These are phyloP conservation scores for Gliomastix tumulicola DNA, from an alignment of 2,329 filamentous ascomycete genomes.

Conservation along the genomic window DNA sequence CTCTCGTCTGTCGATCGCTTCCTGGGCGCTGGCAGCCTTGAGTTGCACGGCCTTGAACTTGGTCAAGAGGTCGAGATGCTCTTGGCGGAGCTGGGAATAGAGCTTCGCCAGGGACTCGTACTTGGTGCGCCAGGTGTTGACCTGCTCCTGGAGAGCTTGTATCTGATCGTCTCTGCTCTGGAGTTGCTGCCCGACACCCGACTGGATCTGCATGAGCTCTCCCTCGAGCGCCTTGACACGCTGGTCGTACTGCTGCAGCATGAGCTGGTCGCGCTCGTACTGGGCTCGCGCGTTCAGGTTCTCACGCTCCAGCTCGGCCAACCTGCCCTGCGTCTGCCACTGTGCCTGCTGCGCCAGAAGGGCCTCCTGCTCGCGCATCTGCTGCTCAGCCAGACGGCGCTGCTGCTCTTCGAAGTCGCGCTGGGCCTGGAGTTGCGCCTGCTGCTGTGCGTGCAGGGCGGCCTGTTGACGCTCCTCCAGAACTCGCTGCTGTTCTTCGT, in stretches of 20 bases:
- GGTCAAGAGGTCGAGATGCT: conserved; percentile 89
- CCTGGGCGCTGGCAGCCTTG: conserved; percentile 93
- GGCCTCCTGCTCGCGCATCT: conserved; percentile 84
- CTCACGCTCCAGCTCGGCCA: conserved; percentile 91
- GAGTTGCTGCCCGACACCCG: conserved; percentile 78
- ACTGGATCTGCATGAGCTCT: conserved; percentile 75
- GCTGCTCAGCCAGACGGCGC: conserved; percentile 77
- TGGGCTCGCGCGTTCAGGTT: conserved; percentile 91
- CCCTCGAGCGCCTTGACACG: conserved; percentile 88
- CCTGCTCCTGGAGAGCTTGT: conserved; percentile 84
- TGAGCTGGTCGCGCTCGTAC: conserved; percentile 93
- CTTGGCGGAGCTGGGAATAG: conserved; percentile 90
- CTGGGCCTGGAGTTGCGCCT: conserved; percentile 78
- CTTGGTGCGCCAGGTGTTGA: conserved; percentile 95
- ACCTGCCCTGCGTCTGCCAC: conserved; percentile 89
- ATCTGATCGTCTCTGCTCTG: conserved; percentile 93
- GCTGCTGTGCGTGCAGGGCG: conserved; percentile 72
- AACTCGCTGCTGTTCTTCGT: conserved; percentile 86
- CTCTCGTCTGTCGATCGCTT: conserved; percentile 90
- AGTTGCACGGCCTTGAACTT: conserved; percentile 96
- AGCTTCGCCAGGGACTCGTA: conserved; percentile 95
- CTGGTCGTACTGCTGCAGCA: conserved; percentile 94
- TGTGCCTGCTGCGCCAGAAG: conserved; percentile 82
- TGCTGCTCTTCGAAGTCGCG: conserved; percentile 97
- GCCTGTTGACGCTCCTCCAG: conserved; percentile 82